These are phyloP conservation scores for Chlamydomonas reinhardtii DNA, from an alignment of 163 green algal genomes.

Conservation along the genomic window DNA sequence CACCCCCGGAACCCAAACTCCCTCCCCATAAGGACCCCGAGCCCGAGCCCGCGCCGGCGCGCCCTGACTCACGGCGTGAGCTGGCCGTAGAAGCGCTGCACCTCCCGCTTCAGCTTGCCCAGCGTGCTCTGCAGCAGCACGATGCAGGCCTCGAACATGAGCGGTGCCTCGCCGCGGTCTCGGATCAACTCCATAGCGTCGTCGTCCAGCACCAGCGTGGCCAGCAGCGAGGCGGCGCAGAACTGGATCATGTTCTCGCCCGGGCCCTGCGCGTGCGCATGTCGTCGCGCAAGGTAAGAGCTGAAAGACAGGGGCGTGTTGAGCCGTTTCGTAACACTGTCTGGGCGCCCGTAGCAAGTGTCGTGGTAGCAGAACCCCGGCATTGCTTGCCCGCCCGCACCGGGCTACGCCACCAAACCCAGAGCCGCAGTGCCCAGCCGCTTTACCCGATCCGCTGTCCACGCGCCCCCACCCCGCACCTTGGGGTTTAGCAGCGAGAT, in stretches of 20 bases:
- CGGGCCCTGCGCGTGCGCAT: slow-evolving; percentile 16
- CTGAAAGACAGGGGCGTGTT: too few species aligned
- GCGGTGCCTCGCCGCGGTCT: slow-evolving; percentile 61
- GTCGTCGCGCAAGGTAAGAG: too few species aligned
- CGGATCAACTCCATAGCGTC: slow-evolving; percentile 74
- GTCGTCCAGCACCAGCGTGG: slow-evolving; percentile 83
- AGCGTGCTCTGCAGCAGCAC: slow-evolving; percentile 64
- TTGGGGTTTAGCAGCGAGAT: slow-evolving; percentile 70
- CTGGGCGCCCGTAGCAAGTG: too few species aligned
- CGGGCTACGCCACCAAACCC: too few species aligned
- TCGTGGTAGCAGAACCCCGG: too few species aligned
- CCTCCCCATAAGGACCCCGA: too few species aligned
- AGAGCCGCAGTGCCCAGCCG: too few species aligned
- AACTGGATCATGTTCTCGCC: slow-evolving; percentile 71
- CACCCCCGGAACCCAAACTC: too few species aligned
- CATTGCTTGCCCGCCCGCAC: too few species aligned
- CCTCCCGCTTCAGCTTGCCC: slow-evolving; percentile 58
- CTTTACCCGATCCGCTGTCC: too few species aligned
- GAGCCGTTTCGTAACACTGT: too few species aligned
- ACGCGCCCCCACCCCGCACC: too few species aligned
- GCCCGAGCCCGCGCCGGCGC: neutral
- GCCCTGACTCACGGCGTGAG: slow-evolving; percentile 3
- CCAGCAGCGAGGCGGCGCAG: slow-evolving; percentile 76
- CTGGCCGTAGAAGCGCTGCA: slow-evolving; percentile 50
- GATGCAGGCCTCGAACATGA: slow-evolving; percentile 73